Conservation (phyloP, 345 rosid genomes). For the Laguncularia racemosa region DNA sequence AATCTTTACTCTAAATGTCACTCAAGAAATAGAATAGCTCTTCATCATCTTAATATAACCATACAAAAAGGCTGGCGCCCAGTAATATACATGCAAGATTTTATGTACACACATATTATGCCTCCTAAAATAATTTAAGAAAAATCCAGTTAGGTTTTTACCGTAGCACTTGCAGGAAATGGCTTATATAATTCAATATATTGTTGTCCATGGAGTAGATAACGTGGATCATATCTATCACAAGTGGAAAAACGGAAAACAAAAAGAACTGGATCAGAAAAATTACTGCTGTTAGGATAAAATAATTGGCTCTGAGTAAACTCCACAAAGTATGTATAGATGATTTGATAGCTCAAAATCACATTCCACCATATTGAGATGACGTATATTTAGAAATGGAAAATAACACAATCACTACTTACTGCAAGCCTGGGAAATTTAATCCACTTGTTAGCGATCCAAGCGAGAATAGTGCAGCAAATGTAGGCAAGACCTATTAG, state of each 20-base stretch:
- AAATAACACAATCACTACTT: slow-evolving; percentile 13
- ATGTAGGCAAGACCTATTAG: slow-evolving; percentile 77
- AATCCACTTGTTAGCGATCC: slow-evolving; percentile 18
- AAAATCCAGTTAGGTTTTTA: slow-evolving; percentile 24
- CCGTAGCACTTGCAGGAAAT: slow-evolving; percentile 59
- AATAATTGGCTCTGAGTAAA: neutral
- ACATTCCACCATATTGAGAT: too few species aligned
- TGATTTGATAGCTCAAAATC: too few species aligned
- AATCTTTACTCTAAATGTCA: too few species aligned
- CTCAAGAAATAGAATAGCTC: too few species aligned
- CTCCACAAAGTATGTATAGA: neutral
- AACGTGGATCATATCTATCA: slow-evolving; percentile 58
- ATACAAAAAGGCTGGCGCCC: too few species aligned
- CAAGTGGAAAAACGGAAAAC: slow-evolving; percentile 7
- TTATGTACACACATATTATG: neutral
- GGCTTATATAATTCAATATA: slow-evolving; percentile 77
- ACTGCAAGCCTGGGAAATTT: slow-evolving; percentile 55
- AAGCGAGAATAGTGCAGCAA: slow-evolving; percentile 50
- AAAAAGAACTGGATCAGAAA: neutral
- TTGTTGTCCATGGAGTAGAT: slow-evolving; percentile 86
- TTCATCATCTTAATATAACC: too few species aligned
- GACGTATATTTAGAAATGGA: neutral
- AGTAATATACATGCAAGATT: neutral
- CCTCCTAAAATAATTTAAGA: neutral
- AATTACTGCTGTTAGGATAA: neutral